Evolutionary conservation across 116 monocot genomes (phyloP), one percentile per base, ranked within the genome.

Genomic region (Cymodocea nodosa): DNA sequence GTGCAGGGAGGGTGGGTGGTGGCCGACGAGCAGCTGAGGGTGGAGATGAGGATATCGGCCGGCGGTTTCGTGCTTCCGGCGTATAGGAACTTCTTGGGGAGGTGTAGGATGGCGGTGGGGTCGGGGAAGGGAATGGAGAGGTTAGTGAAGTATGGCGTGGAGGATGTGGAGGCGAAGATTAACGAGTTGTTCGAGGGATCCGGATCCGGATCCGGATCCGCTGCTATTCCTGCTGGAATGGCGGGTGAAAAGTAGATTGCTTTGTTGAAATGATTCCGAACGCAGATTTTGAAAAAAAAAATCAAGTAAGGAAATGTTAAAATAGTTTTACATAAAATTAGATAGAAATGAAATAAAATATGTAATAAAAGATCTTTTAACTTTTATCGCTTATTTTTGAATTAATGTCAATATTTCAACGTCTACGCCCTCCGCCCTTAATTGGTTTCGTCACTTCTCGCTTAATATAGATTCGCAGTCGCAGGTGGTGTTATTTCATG

Each of bases 1-100:
- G 56, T 59, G 35, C 94, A 87, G 74, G 22, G 36, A 14, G 83
- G 65, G 12, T 94, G 94, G 89, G 69, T 79, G 44, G 78, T 87
- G 66, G 68, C 73, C 19, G 94, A 89, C 63, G 89, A 87, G 66
- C 68, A 70, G 71, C 36, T 82, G 66, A 74, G 75, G 49, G 50
- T 39, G 39, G 94, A 89, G 66, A 39, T 89, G 53, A 68, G 77
- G 65, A 63, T 35, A 6, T 65, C 80, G 52, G 69, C 76, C 10
- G 53, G 40, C 0, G 75, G 40, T 11, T 52, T 66, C 8, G 73
- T 83, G 69, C 19, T 83, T 12, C 84, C 86, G 68, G 84, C 77
- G 6, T 86, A 86, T 64, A 66, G 69, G 70, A 75, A 58, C 15
- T 79, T 90, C 62, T 17, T 90, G n/a, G 73, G 50, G 65, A 64